Percentiles rank a stretch among this genome's conserved stretches.
These are phyloP conservation scores for Boletus vermiculosoides DNA, from an alignment of 768 basidiomycete species.

Conservation along the genomic window DNA sequence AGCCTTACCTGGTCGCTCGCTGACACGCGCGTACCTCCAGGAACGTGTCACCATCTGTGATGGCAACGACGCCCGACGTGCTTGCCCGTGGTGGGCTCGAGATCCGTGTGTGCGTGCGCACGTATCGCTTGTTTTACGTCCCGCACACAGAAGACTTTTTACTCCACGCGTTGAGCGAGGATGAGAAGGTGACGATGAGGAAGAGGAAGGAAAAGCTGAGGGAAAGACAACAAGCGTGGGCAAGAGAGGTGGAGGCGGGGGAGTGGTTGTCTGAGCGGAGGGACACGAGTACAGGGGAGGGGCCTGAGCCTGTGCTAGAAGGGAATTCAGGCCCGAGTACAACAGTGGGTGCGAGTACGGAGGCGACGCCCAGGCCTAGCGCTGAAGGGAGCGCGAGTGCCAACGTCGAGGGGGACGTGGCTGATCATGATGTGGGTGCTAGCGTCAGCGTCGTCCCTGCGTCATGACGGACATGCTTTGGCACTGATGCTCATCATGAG, in stretches of 20 bases:
- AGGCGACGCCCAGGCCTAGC: not conserved
- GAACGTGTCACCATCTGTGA: conserved; percentile 17
- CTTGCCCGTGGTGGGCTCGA: conserved; percentile 62
- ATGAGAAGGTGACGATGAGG: conserved; percentile 2
- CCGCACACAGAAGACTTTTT: conserved; percentile 28
- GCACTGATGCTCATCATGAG: not conserved
- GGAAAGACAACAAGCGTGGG: conserved; percentile 17
- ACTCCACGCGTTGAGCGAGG: conserved; percentile 7
- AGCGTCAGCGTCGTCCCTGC: not conserved
- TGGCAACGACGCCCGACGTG: conserved; percentile 41
- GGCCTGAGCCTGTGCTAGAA: not conserved
- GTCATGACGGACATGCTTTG: conserved; percentile 9
- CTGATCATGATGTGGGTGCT: not conserved
- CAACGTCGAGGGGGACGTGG: not conserved
- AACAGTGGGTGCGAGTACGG: not conserved
- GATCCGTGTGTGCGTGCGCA: conserved; percentile 67
- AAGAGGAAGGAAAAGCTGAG: conserved; percentile 2
- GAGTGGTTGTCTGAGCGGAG: conserved; percentile 11
- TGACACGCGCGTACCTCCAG: conserved; percentile 7
- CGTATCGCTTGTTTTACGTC: conserved; percentile 29
- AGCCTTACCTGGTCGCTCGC: not conserved
- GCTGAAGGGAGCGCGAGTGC: not conserved
- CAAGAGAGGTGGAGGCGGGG: conserved; percentile 12
- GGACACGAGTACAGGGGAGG: not conserved
- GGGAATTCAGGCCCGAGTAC: not conserved